Evolutionary conservation across 805 yeast genomes (phyloP).

Genomic region (Barnettozyma siamensis): DNA sequence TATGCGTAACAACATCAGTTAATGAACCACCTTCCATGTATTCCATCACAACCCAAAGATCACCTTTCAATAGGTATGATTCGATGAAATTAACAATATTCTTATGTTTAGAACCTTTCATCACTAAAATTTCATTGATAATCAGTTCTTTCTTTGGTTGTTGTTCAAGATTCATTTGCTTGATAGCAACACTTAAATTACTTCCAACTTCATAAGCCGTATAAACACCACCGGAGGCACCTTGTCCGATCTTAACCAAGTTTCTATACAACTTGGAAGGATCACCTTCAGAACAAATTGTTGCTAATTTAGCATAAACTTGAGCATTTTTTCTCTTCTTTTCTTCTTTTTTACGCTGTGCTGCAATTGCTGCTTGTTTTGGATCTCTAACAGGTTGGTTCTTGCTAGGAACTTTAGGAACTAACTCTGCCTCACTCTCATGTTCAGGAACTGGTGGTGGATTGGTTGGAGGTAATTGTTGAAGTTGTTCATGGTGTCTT

Average conservation of each 20-base stretch:
- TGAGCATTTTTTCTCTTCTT: slow-evolving; percentile 68
- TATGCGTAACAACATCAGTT: slow-evolving; percentile 91
- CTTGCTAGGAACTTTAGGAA: slow-evolving; percentile 27
- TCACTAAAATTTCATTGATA: slow-evolving; percentile 90
- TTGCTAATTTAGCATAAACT: slow-evolving; percentile 60
- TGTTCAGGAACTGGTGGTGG: slow-evolving; percentile 3
- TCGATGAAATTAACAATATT: slow-evolving; percentile 94
- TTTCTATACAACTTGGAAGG: slow-evolving; percentile 67
- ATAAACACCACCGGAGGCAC: slow-evolving; percentile 96
- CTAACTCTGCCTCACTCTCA: not conserved
- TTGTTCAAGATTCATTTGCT: slow-evolving; percentile 90
- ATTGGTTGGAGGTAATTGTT: not conserved
- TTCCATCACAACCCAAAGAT: slow-evolving; percentile 97
- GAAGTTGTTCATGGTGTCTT: slow-evolving; percentile 4
- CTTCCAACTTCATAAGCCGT: slow-evolving; percentile 67
- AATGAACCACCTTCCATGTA: slow-evolving; percentile 98
- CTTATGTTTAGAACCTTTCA: slow-evolving; percentile 85
- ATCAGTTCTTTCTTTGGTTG: slow-evolving; percentile 96
- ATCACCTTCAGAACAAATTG: slow-evolving; percentile 80
- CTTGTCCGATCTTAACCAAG: slow-evolving; percentile 88
- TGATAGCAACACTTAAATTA: slow-evolving; percentile 75
- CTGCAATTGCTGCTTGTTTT: slow-evolving; percentile 45
- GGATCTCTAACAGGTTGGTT: slow-evolving; percentile 43
- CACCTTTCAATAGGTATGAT: slow-evolving; percentile 69
- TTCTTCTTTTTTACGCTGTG: slow-evolving; percentile 72